These are phyloP conservation scores for Podospora conica DNA, from an alignment of 495 filamentous ascomycete species.

Conservation along the genomic window DNA sequence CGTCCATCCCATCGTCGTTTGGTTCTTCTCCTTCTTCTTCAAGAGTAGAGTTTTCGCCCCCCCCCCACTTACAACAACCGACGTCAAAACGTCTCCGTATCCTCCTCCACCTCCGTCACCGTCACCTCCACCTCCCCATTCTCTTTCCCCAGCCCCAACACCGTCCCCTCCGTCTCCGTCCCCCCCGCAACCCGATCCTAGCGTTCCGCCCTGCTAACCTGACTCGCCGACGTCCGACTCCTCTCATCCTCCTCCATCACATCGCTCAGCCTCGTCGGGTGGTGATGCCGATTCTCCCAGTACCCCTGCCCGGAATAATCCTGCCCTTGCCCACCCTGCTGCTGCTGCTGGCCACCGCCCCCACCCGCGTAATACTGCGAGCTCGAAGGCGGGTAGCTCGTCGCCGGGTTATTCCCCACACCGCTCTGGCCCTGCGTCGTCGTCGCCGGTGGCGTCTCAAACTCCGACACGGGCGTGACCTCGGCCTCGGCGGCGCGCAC, in stretches of 20 bases:
- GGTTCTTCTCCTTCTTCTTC: no score
- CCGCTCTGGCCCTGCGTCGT: not conserved
- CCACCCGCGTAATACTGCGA: constrained; percentile 21
- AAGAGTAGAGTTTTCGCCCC: not conserved
- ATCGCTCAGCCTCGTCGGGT: constrained; percentile 90
- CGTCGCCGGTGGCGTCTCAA: constrained; percentile 37
- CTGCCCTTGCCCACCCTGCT: constrained; percentile 2
- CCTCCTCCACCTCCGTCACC: not conserved
- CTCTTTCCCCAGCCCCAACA: not conserved
- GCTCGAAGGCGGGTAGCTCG: constrained; percentile 32
- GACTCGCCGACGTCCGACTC: constrained; percentile 51
- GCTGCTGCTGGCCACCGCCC: constrained; percentile 20
- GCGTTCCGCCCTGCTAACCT: constrained; percentile 38
- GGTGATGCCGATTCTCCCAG: constrained; percentile 89
- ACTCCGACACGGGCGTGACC: constrained; percentile 24
- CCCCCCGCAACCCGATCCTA: not conserved
- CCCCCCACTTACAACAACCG: not conserved
- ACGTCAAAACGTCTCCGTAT: not conserved
- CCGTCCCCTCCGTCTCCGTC: not conserved
- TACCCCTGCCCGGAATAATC: constrained; percentile 57
- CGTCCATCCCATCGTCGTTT: not conserved
- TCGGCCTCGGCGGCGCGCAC: constrained; percentile 31
- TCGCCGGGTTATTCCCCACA: constrained; percentile 11
- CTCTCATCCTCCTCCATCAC: constrained; percentile 81
- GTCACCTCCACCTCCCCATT: not conserved